These are phyloP conservation scores for Glebionis coronaria DNA, from an alignment of 129 eudicot species.

Conservation along the genomic window DNA sequence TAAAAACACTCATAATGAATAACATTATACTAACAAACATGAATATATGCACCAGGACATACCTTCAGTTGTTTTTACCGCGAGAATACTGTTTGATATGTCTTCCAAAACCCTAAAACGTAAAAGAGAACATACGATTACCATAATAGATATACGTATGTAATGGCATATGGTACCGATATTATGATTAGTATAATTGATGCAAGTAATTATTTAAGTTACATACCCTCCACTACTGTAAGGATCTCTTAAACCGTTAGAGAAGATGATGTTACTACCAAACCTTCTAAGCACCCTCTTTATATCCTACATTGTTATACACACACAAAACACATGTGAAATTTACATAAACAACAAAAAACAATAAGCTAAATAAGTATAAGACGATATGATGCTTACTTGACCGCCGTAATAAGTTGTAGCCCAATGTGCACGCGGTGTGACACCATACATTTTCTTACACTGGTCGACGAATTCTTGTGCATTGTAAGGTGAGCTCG, in stretches of 20 bases:
- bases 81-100: conserved; percentile 47
- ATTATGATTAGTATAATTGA: background rate
- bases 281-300: conserved; percentile 48
- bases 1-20: background rate
- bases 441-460: conserved; percentile 36
- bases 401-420: conserved; percentile 82
- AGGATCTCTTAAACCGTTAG: conserved; percentile 82
- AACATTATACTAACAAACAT: too few relatives aligned
- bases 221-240: conserved; percentile 75
- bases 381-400: conserved; percentile 28
- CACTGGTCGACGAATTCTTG: conserved; percentile 28
- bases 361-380: background rate
- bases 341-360: background rate
- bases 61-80: conserved; percentile 51
- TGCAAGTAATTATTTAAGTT: too few relatives aligned
- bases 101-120: conserved; percentile 56
- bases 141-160: conserved; percentile 9
- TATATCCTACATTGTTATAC: conserved; percentile 44
- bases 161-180: background rate
- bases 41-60: background rate
- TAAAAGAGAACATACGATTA: conserved; percentile 1
- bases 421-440: conserved; percentile 77
- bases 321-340: background rate
- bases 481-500: conserved; percentile 32
- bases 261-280: conserved; percentile 84